These are phyloP conservation scores for Podospora didyma DNA, from an alignment of 495 filamentous ascomycete species.

Conservation along the genomic window DNA sequence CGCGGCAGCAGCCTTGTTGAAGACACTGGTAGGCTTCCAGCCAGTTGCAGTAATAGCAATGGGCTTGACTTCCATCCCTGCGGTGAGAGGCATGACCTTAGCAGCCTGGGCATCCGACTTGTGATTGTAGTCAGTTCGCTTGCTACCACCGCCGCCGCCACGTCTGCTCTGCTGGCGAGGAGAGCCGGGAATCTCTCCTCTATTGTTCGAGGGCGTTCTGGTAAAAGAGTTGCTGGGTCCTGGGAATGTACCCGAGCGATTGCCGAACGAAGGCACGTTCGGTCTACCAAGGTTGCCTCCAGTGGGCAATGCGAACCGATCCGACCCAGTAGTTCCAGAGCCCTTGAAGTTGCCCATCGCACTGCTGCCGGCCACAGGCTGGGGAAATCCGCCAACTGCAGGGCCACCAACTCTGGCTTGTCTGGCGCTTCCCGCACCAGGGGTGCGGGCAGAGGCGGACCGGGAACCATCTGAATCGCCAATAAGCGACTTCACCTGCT, in stretches of 20 bases:
- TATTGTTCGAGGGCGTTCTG: slow-evolving; percentile 43
- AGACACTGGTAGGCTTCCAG: slow-evolving; percentile 86
- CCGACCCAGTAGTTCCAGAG: slow-evolving; percentile 61
- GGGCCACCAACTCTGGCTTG: slow-evolving; percentile 42
- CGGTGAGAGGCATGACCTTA: slow-evolving; percentile 86
- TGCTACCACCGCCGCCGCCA: slow-evolving; percentile 54
- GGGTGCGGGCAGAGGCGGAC: slow-evolving; percentile 68
- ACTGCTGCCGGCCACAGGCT: slow-evolving; percentile 7
- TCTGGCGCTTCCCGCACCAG: slow-evolving; percentile 50
- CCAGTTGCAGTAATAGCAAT: slow-evolving; percentile 65
- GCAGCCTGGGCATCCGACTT: slow-evolving; percentile 63
- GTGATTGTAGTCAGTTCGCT: slow-evolving; percentile 47
- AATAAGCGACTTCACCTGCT: slow-evolving; percentile 81
- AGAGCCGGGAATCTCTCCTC: slow-evolving; percentile 43
- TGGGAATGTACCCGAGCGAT: slow-evolving; percentile 57
- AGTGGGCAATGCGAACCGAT: slow-evolving; percentile 54
- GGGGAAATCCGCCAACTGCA: slow-evolving; percentile 34
- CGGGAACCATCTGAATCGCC: slow-evolving; percentile 64
- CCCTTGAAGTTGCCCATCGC: slow-evolving; percentile 77
- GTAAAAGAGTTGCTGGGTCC: slow-evolving; percentile 36
- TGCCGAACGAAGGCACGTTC: slow-evolving; percentile 45
- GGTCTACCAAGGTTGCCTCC: slow-evolving; percentile 18
- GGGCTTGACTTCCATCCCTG: slow-evolving; percentile 72
- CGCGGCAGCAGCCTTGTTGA: slow-evolving; percentile 29
- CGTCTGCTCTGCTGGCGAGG: slow-evolving; percentile 53